Conservation (phyloP, 352 stramenopile species). For the Plasmopara halstedii region DNA sequence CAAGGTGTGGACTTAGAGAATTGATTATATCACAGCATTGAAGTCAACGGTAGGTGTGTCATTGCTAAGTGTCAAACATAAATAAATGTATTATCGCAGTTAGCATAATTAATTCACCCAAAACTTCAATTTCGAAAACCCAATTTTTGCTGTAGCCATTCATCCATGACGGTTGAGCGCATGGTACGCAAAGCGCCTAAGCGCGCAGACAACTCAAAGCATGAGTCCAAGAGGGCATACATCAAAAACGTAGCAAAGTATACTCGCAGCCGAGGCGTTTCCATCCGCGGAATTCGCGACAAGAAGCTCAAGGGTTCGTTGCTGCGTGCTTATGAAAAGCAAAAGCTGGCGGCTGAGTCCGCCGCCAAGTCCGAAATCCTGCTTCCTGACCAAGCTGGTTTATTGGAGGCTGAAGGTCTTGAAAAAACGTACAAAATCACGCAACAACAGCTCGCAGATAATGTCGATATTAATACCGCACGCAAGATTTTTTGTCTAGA, state of each 20-base stretch:
- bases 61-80: too few species aligned
- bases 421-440: constrained; percentile 95
- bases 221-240: constrained; percentile 6
- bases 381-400: constrained; percentile 74
- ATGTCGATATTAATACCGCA: constrained; percentile 92
- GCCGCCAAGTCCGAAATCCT: constrained; percentile 89
- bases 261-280: constrained; percentile 46
- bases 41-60: too few species aligned
- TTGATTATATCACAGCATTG: too few species aligned
- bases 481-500: constrained; percentile 94
- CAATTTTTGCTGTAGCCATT: neutral
- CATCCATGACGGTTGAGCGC: constrained; percentile 14
- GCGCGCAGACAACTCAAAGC: constrained; percentile 39
- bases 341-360: constrained; percentile 73
- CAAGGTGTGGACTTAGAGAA: too few species aligned
- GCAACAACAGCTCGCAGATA: constrained; percentile 78
- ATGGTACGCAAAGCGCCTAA: constrained; percentile 51
- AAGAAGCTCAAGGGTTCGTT: constrained; percentile 84
- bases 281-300: constrained; percentile 72
- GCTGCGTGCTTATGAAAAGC: constrained; percentile 63
- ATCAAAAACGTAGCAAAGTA: constrained; percentile 75
- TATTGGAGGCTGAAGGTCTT: constrained; percentile 93
- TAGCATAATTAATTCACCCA: too few species aligned
- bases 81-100: too few species aligned
- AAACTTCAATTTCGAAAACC: neutral